These are phyloP conservation scores for Calocera viscosa DNA, from an alignment of 768 basidiomycete genomes.

Conservation along the genomic window DNA sequence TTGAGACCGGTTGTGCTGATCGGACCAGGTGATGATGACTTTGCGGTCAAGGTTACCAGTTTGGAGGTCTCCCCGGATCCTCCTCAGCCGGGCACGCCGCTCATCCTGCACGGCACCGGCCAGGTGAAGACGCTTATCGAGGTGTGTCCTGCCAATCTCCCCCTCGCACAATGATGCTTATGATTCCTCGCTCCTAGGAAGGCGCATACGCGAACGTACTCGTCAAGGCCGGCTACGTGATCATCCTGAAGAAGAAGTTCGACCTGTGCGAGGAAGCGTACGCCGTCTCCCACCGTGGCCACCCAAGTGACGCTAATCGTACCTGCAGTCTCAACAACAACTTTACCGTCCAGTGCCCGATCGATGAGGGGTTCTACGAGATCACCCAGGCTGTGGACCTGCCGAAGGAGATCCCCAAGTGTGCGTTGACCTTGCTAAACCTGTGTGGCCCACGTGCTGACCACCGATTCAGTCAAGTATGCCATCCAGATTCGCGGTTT, in stretches of 20 bases:
- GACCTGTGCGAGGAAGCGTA: conserved; percentile 15
- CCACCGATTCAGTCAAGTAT: conserved; percentile 59
- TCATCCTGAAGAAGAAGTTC: conserved; percentile 5
- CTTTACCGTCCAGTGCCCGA: conserved; percentile 70
- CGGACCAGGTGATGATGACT: background rate
- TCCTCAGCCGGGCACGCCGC: conserved; percentile 69
- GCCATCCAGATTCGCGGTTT: conserved; percentile 53
- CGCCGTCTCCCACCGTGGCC: conserved; percentile 27
- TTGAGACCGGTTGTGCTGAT: background rate
- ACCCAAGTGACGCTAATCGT: conserved; percentile 1
- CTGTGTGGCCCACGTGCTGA: background rate
- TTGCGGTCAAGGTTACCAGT: conserved; percentile 48
- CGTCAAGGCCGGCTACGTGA: conserved; percentile 8
- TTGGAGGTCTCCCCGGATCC: conserved; percentile 74
- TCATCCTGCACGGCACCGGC: conserved; percentile 71
- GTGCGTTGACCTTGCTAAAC: conserved; percentile 21
- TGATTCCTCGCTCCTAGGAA: background rate
- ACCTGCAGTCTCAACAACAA: conserved; percentile 55
- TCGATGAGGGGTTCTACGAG: conserved; percentile 52
- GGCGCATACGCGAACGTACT: conserved; percentile 7
- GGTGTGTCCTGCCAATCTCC: conserved; percentile 36
- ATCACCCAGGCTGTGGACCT: conserved; percentile 73
- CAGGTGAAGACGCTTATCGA: conserved; percentile 46
- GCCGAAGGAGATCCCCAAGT: conserved; percentile 84
- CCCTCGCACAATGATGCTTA: conserved; percentile 1